phyloP scores from a whole-genome alignment of 306 rosid species.

The Astragalus glycyphyllos region DNA sequence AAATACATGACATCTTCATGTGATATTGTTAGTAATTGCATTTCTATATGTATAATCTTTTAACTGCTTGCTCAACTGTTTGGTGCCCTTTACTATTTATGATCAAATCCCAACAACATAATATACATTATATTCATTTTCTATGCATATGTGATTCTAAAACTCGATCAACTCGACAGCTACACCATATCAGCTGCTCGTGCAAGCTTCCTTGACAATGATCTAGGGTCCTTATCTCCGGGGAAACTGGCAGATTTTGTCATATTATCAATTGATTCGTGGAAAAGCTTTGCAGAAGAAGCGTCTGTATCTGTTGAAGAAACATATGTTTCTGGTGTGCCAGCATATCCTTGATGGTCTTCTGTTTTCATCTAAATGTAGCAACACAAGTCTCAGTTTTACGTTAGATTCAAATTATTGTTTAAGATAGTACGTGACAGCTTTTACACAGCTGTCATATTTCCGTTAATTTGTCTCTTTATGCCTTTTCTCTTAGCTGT shows the following conservation, averaged over 20 bases:
- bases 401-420: no score
- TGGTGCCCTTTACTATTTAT: conserved; percentile 7
- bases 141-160: conserved; percentile 11
- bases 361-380: not conserved
- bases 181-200: conserved; percentile 76
- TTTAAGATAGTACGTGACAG: no score
- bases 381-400: no score
- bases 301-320: conserved; percentile 73
- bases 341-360: conserved; percentile 64
- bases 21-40: not conserved
- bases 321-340: conserved; percentile 70
- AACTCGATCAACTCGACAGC: conserved; percentile 50
- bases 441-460: no score
- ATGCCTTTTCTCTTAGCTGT: no score
- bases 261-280: conserved; percentile 62
- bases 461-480: no score
- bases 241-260: conserved; percentile 89
- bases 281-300: conserved; percentile 58
- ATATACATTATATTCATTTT: conserved; percentile 11
- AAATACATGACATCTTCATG: not conserved
- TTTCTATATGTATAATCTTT: conserved; percentile 5
- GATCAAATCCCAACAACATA: conserved; percentile 10
- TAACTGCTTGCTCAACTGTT: conserved; percentile 12
- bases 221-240: conserved; percentile 67
- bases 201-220: conserved; percentile 75